Evolutionary conservation across 306 rosid species (phyloP), one percentile per base, ranked within the genome.

Genomic region (Cucurbita pepo): DNA sequence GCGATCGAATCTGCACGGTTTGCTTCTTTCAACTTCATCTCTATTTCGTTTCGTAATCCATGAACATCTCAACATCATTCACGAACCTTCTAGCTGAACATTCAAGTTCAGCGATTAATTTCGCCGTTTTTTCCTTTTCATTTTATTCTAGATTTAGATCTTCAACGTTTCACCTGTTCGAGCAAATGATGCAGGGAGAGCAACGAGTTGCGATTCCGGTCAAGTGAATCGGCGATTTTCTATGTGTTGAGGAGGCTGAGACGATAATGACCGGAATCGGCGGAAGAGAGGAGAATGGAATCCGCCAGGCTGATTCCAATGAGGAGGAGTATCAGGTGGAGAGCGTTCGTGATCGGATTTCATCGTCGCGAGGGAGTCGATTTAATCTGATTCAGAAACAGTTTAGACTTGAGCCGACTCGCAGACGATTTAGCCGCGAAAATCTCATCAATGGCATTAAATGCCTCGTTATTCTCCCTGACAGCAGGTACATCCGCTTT

Each of bases 321-420:
- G 87, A 71, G 56, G 77, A 40, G 52, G 52, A 88, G 45, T 94
- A 82, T 8, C 77, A 82, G 74, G 76, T 89, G 40, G 87, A 87
- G 72, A 85, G 85, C 22, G 13, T 89, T 34, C 75, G 80, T 7
- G 97, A 94, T 0, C 71, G 89, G 72, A 56, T 90, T 45, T 83
- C 77, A 36, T 87, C 98, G 63, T 89, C 98, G n/a, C 38, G 87
- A 11, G 96, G 89, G 22, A 94, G 98, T 82, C 79, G 87, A 15
- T 85, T 94, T 72, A 22, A 89, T 70, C 78, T 94, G 54, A 80
- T 94, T 43, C 67, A 63, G 77, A 82, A 60, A 25, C 87, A 90
- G 82, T 85, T 94, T 2, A 82, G 86, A 18, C 74, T 88, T 18
- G 77, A 58, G 15, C 11, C 73, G 2, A 59, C 54, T 21, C 72